These are phyloP conservation scores for Omphalea diandra DNA, from an alignment of 441 rosid species.

Conservation along the genomic window DNA sequence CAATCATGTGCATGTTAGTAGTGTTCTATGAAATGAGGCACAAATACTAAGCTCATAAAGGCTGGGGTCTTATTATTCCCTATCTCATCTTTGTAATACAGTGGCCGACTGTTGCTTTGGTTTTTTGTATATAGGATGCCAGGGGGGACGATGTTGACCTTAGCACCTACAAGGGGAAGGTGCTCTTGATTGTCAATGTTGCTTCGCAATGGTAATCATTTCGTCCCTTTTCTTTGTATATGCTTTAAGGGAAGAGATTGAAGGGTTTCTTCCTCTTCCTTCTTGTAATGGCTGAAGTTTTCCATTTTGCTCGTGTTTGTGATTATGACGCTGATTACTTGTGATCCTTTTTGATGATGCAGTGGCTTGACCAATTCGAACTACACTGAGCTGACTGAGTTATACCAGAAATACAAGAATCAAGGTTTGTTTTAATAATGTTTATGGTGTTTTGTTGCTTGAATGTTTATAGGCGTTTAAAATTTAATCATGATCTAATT, in stretches of 20 bases:
- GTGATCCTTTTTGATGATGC: slow-evolving; percentile 27
- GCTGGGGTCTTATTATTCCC: no score
- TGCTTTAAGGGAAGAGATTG: not conserved
- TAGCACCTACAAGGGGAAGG: slow-evolving; percentile 80
- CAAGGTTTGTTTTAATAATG: slow-evolving; percentile 50
- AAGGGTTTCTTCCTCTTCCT: not conserved
- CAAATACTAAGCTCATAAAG: not conserved
- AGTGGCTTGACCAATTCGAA: slow-evolving; percentile 88
- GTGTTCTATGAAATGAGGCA: not conserved
- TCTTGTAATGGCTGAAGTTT: not conserved
- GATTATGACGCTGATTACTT: not conserved
- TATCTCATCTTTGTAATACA: no score
- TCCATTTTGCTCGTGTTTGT: not conserved
- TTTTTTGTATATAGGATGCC: slow-evolving; percentile 54
- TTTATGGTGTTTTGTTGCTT: not conserved
- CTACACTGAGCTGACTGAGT: slow-evolving; percentile 82
- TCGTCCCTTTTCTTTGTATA: not conserved
- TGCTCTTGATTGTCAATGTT: slow-evolving; percentile 87
- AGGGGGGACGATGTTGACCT: slow-evolving; percentile 82
- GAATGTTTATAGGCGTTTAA: not conserved
- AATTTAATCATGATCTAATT: not conserved
- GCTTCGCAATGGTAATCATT: slow-evolving; percentile 87
- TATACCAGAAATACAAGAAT: slow-evolving; percentile 76
- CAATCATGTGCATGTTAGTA: not conserved
- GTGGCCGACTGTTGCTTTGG: no score